Evolutionary conservation across 2,329 filamentous ascomycete species (phyloP), one percentile per base, ranked within the genome.

Genomic region (Calycina herbarum): DNA sequence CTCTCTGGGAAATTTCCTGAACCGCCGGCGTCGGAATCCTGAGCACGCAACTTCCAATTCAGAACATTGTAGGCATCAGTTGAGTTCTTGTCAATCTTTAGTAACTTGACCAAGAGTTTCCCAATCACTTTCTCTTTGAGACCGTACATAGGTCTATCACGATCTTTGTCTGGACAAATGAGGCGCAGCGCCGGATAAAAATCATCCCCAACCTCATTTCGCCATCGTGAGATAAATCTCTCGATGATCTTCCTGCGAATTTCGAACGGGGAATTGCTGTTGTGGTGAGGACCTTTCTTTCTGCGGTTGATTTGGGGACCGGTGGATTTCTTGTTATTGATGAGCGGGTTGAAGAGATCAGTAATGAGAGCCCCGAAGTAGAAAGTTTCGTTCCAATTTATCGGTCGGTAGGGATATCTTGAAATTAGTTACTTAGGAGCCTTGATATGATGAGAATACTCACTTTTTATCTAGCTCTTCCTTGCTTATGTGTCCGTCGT

Each of bases 1-100:
- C 94, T 84, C 0, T 91, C 92, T 0, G 94, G 91, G 80, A 99
- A 99, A 75, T 99, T 94, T 5, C 95, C 95, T 1, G 94, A 92
- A 77, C 90, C 86, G 0, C 86, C 82, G 64, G 82, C 85, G 0
- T 85, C 83, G 1, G 81, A 79, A 2, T 83, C 86, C 67, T 90
- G 85, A 0, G 92, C 91, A 0, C 94, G 94, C 0, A 96, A 80
- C 77, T 96, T 98, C 95, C 95, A 99, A 69, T 97, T 92, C 63
- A 96, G 78, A 29, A 99, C 82, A 69, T 86, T 93, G 74, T 90
- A 89, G 0, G 89, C 94, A 79, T 98, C 94, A 69, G 96, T 92
- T 0, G 93, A 96, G 72, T 94, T 89, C 73, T 90, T 92, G 79
- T 94, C 90, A 73, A 99, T 96, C 75, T 94, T 94, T 82, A 97